Base-by-base conservation (phyloP, 371 early-diverging fungal species). In the Lichtheimia ornata region DNA sequence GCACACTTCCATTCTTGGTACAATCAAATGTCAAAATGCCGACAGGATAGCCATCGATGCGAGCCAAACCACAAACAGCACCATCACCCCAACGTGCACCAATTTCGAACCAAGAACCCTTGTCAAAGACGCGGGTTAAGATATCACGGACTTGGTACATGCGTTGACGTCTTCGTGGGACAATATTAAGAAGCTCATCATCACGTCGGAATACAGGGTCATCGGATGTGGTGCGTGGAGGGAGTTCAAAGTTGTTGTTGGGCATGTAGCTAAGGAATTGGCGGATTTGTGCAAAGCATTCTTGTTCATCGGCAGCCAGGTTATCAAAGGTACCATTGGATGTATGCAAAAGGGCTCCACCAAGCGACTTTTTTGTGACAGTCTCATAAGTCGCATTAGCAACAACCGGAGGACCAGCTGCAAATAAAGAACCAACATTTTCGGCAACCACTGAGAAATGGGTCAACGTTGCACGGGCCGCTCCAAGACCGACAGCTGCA, bases 71-170 rank as follows among this genome's bases (percentile, higher is more conserved):
- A 53, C 76, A 76, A 0, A 79, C 75, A 9, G 76, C 80, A 44
- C 80, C 74, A 43, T 76, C 75, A 7, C 77, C 80, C 80, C 77
- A 79, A 11, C 71, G 74, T 24, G 61, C 44, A 4, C 80, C 80
- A 42, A 79, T 76, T 45, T 76, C 75, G 58, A 79, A 79, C 77
- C 77, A 79, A 11, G 73, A 72, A 3, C 52, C 66, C 6, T 52
- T 45, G 44, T 79, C 77, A 5, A 79, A 55, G 4, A 76, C 75
- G 4, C 68, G 62, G 2, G 51, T 67, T 2, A 76, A 41, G 18
- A 76, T 71, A 43, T 74, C 76, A 9, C 73, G 65, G 6, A 79
- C 70, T 45, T 79, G 72, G 42, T 76, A 79, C 61, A 70, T 63
- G 9, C 75, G 69, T 41, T 76, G 75, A 13, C 77, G 73, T 9